Base-by-base conservation (phyloP, 2,329 filamentous ascomycete genomes). In the Pseudogymnoascus sp. region DNA sequence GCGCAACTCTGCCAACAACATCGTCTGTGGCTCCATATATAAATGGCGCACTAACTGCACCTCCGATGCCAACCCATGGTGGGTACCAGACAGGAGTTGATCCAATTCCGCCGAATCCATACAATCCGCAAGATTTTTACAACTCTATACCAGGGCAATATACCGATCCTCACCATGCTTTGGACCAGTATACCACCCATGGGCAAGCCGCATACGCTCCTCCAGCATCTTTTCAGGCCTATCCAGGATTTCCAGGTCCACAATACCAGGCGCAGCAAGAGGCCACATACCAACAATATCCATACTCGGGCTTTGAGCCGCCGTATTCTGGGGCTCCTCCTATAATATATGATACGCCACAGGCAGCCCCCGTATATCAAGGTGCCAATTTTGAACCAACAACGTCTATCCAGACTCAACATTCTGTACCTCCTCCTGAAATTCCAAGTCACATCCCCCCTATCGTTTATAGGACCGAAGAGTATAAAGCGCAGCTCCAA, bases 401-500 rank as follows among this genome's bases (percentile, higher is more conserved):
- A 31, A 67, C 68, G 31, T 61, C 68, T 42, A 71, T 70, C 61
- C 67, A 67, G 57, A 13, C 23, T 5, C 38, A 61, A 4, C 15
- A 40, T 40, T 61, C 35, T 26, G 26, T 63, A 61, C 69, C 68
- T 62, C 31, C 28, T 42, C 63, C 67, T 17, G 60, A 61, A 8
- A 60, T 65, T 28, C 53, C 44, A 3, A 68, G 7, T 35, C 40
- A 17, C 71, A 68, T 59, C 67, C 67, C 28, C 42, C 65, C 59
- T 40, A 11, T 42, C 19, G 35, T 61, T 26, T 61, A 61, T 40
- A 61, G 59, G 71, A 76, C 76, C 67, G 78, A 77, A 62, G 75
- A 74, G 31, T 80, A 83, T 66, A 75, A 78, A 64, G 65, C 70
- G 17, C 80, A 82, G 67, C 74, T 85, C 7, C 79, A 83, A 59